phyloP scores from a whole-genome alignment of 306 rosid genomes.

The Neltuma alba region DNA sequence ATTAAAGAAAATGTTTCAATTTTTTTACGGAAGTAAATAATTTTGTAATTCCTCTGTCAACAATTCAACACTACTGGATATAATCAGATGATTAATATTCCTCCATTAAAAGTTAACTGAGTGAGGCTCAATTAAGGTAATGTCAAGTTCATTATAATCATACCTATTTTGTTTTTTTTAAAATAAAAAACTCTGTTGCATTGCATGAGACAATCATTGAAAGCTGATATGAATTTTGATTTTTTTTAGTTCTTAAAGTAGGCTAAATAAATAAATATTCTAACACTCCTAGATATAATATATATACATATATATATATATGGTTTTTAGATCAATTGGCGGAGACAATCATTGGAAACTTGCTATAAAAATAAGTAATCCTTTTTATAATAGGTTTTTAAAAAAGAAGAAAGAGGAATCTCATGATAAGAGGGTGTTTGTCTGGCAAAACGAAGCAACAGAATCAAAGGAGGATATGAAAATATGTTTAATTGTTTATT shows the following conservation, averaged over 20 bases:
- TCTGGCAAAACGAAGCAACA: conserved; percentile 15
- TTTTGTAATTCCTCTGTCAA: no score
- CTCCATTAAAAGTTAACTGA: no score
- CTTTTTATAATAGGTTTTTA: neutral
- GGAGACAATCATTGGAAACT: neutral
- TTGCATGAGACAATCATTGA: neutral
- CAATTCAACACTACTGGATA: no score
- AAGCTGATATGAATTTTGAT: neutral
- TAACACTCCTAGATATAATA: neutral
- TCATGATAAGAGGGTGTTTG: neutral
- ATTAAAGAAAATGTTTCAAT: no score
- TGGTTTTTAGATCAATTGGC: neutral
- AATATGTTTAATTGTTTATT: neutral
- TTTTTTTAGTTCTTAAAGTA: neutral
- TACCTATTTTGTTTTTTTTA: no score
- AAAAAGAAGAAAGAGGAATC: neutral
- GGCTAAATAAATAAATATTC: neutral
- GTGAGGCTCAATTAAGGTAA: neutral
- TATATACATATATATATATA: neutral
- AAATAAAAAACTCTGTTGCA: neutral
- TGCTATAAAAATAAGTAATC: conserved; percentile 16
- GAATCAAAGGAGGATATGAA: neutral
- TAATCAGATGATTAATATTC: no score
- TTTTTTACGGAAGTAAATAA: no score
- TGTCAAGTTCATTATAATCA: no score